Base-by-base conservation (phyloP, 345 rosid species). In the Salix udensis region DNA sequence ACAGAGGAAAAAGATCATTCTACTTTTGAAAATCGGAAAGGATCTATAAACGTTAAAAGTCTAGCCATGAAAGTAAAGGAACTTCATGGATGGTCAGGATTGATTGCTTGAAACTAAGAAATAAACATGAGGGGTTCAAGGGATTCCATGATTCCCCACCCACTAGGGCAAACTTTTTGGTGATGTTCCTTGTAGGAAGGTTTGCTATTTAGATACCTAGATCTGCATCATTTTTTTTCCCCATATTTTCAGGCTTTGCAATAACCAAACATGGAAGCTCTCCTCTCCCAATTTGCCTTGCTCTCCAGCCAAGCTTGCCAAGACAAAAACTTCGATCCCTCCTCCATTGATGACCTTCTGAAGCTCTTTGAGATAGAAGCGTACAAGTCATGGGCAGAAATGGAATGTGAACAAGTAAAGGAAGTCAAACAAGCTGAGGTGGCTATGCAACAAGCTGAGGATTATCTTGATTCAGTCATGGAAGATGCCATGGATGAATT, bases 311-410 rank as follows among this genome's bases (percentile, higher is more conserved):
- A 86, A 76, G 87, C 98, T 31, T 85, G 88, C 23, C 77, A 66
- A 28, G 94, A 94, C 89, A 94, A 87, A 81, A 71, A 69, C 78
- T 94, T 92, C 76, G 94, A 92, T 55, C 97, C 98, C 1, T 81
- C 88, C 61, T 65, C 84, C 14, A 91, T 91, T 36, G 95, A 94
- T 55, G 92, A 90, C 83, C 90, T 92, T 36, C 86, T 90, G 91
- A 89, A 87, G 67, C 90, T 94, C 19, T 94, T 92, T 70, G 97
- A 94, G 86, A 10, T 92, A 24, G 98, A 94, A 68, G 91, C 97
- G 5, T 92, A 89, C 92, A 90, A 80, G 37, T 85, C 91, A 15
- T 94, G 98, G 97, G 94, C 95, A 2, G 92, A 91, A 0, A 70
- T 85, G 77, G 97, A 87, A 46, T 80, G 88, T 4, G 87, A 89